Evolutionary conservation across 805 yeast genomes (phyloP).

Genomic region (Clavispora asparagi): DNA sequence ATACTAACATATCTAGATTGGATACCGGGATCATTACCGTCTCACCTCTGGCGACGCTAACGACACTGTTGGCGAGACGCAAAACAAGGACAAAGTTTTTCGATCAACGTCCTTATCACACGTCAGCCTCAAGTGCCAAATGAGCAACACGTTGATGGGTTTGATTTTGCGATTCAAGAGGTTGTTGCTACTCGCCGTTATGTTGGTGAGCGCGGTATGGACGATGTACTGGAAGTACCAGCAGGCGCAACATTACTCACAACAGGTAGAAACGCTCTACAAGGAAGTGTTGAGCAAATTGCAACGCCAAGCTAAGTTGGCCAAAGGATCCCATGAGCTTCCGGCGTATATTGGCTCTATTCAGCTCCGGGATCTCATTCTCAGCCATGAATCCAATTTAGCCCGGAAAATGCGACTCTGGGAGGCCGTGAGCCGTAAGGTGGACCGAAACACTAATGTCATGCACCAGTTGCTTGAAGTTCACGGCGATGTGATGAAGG

Average conservation of each 20-base stretch:
- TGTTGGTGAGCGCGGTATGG: conserved; percentile 6
- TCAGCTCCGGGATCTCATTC: conserved; percentile 64
- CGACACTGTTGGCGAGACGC: conserved; percentile 35
- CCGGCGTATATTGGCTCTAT: conserved; percentile 57
- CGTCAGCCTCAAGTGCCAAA: conserved; percentile 52
- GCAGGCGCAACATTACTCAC: conserved; percentile 31
- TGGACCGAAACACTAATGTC: conserved; percentile 66
- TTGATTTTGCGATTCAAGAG: conserved; percentile 24
- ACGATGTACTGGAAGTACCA: conserved; percentile 30
- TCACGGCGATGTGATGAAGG: conserved; percentile 82
- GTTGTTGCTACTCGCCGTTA: conserved; percentile 10
- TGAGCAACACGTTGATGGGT: conserved; percentile 46
- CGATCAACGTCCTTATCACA: conserved; percentile 69
- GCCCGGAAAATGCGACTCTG: conserved; percentile 43
- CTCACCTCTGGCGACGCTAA: conserved; percentile 25
- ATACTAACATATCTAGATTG: conserved; percentile 27
- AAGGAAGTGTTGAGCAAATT: conserved; percentile 47
- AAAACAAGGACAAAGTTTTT: conserved; percentile 49
- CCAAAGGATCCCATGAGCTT: conserved; percentile 22
- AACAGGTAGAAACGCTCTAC: conserved; percentile 41
- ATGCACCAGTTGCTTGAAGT: conserved; percentile 60
- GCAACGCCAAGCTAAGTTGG: conserved; percentile 38
- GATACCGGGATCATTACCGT: conserved; percentile 15
- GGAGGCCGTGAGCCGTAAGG: conserved; percentile 47
- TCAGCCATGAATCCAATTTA: conserved; percentile 37